phyloP scores from a whole-genome alignment of 1,284 basidiomycete genomes.

The Ganoderma sinense region DNA sequence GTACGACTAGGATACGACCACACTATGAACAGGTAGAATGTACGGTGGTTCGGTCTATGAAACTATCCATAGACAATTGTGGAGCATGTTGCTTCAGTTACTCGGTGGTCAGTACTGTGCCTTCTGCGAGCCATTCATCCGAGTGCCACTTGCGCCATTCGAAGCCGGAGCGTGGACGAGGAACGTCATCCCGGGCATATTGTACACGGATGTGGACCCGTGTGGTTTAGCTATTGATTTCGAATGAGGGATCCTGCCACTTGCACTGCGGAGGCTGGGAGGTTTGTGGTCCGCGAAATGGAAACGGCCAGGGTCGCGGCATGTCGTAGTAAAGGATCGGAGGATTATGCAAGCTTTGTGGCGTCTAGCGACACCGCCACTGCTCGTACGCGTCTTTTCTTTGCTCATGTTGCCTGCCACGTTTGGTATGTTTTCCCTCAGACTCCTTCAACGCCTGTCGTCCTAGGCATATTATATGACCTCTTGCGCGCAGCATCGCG shows the following conservation, averaged over 20 bases:
- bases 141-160: background rate
- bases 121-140: background rate
- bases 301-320: background rate
- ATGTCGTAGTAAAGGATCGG: conserved; percentile 8
- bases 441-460: background rate
- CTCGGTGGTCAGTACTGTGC: background rate
- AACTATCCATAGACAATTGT: background rate
- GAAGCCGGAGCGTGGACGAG: background rate
- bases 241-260: too few relatives aligned
- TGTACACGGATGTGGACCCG: background rate
- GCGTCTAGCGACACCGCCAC: conserved; percentile 7
- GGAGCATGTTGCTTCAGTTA: background rate
- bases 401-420: background rate
- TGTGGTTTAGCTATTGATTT: background rate
- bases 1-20: background rate
- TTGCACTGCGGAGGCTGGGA: too few relatives aligned
- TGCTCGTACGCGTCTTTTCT: background rate
- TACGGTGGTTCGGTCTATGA: background rate
- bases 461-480: background rate
- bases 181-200: too few relatives aligned
- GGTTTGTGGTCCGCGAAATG: background rate
- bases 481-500: background rate
- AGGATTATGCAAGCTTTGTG: conserved; percentile 21
- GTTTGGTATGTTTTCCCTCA: background rate
- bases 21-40: conserved; percentile 1